Evolutionary conservation across 345 rosid species (phyloP), one percentile per base, ranked within the genome.

Genomic region (Populus tremula): DNA sequence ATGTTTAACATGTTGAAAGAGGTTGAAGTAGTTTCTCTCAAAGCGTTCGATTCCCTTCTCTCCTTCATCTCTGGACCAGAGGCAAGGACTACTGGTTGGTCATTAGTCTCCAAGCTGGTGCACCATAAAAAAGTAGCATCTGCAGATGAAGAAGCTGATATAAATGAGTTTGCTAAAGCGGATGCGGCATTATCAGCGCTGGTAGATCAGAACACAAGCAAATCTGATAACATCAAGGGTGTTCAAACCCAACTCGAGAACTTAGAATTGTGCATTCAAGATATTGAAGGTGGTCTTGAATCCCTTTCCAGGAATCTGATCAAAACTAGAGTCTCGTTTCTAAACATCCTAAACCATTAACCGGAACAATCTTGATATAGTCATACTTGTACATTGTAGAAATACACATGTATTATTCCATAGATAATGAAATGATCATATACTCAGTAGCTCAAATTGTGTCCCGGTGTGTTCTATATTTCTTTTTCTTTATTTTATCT

Each of bases 281-380:
- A 88, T 75, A 82, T 91, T 33, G 88, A 87, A 83, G 83, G 78
- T 53, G 91, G 84, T 61, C 71, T 85, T 9, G 83, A 89, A 41
- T 59, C 70, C 78, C 83, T 88, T 73, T 78, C 75, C 12, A 82
- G 88, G 67, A 73, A 79, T 31, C 29, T 86, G 77, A 91, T 85
- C 76, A 86, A 86, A 80, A 72, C 83, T 33, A 79, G 84, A 76
- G 87, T 79, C 39, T 85, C 86, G 25, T 53, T 85, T 72, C 89
- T 87, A 45, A 89, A 87, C 81, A 86, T 83, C 69, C 71, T 85
- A 67, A 63, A 49, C 63, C 45, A 82, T 29, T 77, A 74, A 70
- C 39, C 36, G 16, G 33, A 31, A 69, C 25, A 43, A 45, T 69
- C 25, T 4, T 11, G 56, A 43, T 69, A 17, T 41, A 14, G 9